Evolutionary conservation across 2,329 filamentous ascomycete genomes (phyloP), one percentile per base, ranked within the genome.

Genomic region (Bipolaris sorokiniana): DNA sequence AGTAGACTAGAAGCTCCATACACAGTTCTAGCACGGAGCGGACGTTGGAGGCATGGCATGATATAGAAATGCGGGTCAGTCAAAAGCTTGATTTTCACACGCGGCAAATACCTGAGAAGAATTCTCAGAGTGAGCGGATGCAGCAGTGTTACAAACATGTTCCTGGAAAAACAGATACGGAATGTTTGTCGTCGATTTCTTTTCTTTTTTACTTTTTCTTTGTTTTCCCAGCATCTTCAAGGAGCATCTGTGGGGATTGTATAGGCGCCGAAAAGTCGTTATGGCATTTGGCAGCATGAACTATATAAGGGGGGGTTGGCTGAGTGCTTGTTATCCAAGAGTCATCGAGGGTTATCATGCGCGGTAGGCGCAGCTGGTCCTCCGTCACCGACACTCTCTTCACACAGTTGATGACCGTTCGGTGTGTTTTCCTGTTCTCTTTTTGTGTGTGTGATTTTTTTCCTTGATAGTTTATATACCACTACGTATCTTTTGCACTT

Each of bases 1-100:
- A 75, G 64, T 61, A 63, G 48, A 49, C 22, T 34, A 41, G 56
- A 52, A 60, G 38, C 51, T 34, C 37, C 49, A 18, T 53, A 9
- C 44, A 33, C 44, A 9, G 34, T 28, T 56, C 46, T 31, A 54
- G 50, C 51, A 50, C 26, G 26, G 7, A 28, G 9, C 7, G 26
- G 26, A 28, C 26, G 9, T 28, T 28, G 26, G 26, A 28, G 51
- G 44, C 60, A 59, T 67, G 67, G 33, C 31, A 42, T 13, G 40
- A 37, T 36, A 6, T 26, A 37, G 33, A 26, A 22, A 13, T 9
- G 26, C 5, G 33, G 28, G 46, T 5, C 11, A 37, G 3, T 36
- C 33, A 38, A 48, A 48, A 48, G 31, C 33, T 48, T 48, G 46
- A 37, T 48, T 48, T 48, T 26, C 31, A 26, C 20, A 38, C 26